Base-by-base conservation (phyloP, 768 basidiomycete genomes). In the Pleurotus eryngii region DNA sequence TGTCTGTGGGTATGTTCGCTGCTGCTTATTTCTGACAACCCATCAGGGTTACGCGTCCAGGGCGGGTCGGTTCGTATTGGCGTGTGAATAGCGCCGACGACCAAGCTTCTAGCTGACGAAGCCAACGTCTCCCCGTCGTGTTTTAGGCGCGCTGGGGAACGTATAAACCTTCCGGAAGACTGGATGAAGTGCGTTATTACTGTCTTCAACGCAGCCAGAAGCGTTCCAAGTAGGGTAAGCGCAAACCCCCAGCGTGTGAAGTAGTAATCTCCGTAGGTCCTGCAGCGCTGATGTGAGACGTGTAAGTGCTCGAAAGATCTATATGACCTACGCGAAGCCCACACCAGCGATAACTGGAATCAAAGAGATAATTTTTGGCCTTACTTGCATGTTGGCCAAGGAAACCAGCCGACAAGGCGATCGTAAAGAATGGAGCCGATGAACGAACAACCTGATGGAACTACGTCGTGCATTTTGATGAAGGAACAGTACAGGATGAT, bases 381-480 rank as follows among this genome's bases (percentile, higher is more conserved):
- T 70, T 75, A 62, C 81, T 89, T 62, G 85, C 82, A 5, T 74
- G 76, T 6, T 81, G 75, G 48, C 83, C 80, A 35, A 92, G 81
- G 38, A 98, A 67, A n/a, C 86, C 59, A 53, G 80, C 75, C 0
- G 94, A 86, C 55, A 98, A 80, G 38, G 86, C 51, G 63, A 97
- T 87, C 20, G 92, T 95, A 75, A 98, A 98, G 50, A 98, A 80
- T 0, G 97, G 96, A 0, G 96, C 90, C 17, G 90, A 83, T 4
- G 95, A 92, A 26, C 97, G 89, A 38, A 98, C 87, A 56, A 98
- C 93, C 77, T 98, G 96, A 70, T 98, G 97, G 67, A 99, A 97
- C 94, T 97, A 60, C 0, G 24, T 42, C 17, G 20, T 40, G 15
- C 46, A 54, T 57, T 17, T 35, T 7, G 24, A 22, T 17, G 27